phyloP scores from a whole-genome alignment of 108 stramenopile genomes.

The Cylindrotheca fusiformis region DNA sequence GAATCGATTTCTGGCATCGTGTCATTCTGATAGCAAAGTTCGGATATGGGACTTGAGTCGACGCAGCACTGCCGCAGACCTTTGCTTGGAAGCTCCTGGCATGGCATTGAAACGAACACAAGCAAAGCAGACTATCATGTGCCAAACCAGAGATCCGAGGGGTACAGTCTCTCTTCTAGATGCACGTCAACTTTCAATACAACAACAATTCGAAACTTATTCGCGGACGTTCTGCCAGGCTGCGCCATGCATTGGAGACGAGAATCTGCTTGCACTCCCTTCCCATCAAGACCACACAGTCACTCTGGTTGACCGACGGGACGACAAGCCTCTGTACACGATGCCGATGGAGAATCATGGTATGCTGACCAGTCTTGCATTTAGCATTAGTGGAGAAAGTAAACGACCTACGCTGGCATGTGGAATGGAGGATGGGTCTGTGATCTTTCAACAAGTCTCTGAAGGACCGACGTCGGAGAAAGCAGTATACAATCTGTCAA shows the following conservation, averaged over 20 bases:
- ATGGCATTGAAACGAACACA: slow-evolving; percentile 15
- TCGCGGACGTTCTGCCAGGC: slow-evolving; percentile 76
- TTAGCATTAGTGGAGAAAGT: slow-evolving; percentile 18
- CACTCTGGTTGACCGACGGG: slow-evolving; percentile 47
- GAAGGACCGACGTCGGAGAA: background rate
- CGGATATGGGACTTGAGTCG: slow-evolving; percentile 39
- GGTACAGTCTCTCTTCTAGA: slow-evolving; percentile 71
- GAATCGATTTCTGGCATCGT: slow-evolving; percentile 27
- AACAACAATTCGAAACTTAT: slow-evolving; percentile 28
- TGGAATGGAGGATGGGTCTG: slow-evolving; percentile 82
- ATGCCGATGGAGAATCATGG: slow-evolving; percentile 40
- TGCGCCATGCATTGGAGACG: slow-evolving; percentile 45
- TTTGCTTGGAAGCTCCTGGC: slow-evolving; percentile 11
- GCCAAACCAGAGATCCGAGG: slow-evolving; percentile 67
- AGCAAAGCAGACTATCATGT: slow-evolving; percentile 26
- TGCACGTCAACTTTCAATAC: background rate
- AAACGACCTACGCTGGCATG: slow-evolving; percentile 51
- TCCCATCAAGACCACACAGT: slow-evolving; percentile 44
- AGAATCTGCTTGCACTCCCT: slow-evolving; percentile 61
- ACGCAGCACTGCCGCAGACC: slow-evolving; percentile 13
- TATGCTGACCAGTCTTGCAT: slow-evolving; percentile 73
- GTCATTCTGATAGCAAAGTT: slow-evolving; percentile 37
- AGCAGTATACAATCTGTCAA: slow-evolving; percentile 19
- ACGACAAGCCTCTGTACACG: slow-evolving; percentile 21
- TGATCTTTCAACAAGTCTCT: slow-evolving; percentile 68